A percentile compares a stretch with the other conserved stretches of the same genome.
These are phyloP conservation scores for Aschersonia sp. DNA, from an alignment of 2,329 filamentous ascomycete species.

Conservation along the genomic window DNA sequence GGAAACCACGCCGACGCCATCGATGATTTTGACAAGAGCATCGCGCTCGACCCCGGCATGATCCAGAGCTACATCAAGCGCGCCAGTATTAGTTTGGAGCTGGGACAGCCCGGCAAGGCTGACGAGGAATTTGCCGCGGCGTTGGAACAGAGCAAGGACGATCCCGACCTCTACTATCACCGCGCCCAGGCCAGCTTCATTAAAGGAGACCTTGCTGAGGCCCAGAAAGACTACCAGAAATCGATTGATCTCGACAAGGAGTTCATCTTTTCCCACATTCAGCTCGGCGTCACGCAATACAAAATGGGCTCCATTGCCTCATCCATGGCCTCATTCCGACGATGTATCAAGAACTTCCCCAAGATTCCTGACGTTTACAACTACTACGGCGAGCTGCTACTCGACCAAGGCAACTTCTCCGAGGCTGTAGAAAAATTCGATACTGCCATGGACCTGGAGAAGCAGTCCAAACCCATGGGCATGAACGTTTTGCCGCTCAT, in stretches of 20 bases:
- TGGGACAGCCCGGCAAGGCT: conserved; percentile 75
- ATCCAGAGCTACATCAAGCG: conserved; percentile 98
- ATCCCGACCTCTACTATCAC: conserved; percentile 98
- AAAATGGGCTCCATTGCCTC: conserved; percentile 98
- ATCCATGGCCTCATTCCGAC: conserved; percentile 94
- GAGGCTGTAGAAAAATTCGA: conserved; percentile 98
- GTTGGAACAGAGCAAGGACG: conserved; percentile 67
- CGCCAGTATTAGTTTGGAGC: conserved; percentile 92
- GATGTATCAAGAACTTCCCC: conserved; percentile 97
- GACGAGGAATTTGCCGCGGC: conserved; percentile 79
- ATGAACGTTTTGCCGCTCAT: conserved; percentile 98
- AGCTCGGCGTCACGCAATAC: conserved; percentile 97
- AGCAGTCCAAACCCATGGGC: conserved; percentile 77
- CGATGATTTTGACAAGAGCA: conserved; percentile 77
- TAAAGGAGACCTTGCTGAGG: conserved; percentile 80
- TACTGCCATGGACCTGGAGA: conserved; percentile 97
- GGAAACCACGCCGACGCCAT: conserved; percentile 78
- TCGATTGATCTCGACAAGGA: conserved; percentile 91
- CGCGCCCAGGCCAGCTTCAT: conserved; percentile 98
- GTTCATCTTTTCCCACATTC: conserved; percentile 99
- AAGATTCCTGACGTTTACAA: conserved; percentile 97
- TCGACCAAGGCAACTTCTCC: conserved; percentile 90
- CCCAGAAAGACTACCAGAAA: conserved; percentile 97
- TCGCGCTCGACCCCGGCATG: conserved; percentile 74
- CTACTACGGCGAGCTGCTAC: conserved; percentile 93